Evolutionary conservation across 2,329 filamentous ascomycete species (phyloP).

Genomic region (Pestalotiopsis sp.): DNA sequence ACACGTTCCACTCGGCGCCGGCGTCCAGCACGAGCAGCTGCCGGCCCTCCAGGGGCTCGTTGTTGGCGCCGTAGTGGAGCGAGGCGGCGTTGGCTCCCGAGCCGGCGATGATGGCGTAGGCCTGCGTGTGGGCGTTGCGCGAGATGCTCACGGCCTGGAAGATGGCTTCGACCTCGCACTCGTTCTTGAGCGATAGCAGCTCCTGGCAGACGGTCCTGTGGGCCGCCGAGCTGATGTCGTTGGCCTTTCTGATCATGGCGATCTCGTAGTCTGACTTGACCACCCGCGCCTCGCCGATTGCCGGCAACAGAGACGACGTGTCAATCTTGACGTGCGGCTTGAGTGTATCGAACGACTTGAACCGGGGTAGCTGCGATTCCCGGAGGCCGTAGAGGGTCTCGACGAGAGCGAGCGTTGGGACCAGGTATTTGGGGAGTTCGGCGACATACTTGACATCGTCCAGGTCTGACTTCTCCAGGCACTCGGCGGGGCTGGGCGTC

Average conservation of each 20-base stretch:
- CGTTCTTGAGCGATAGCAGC: constrained; percentile 67
- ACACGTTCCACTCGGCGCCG: constrained; percentile 81
- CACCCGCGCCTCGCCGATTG: constrained; percentile 80
- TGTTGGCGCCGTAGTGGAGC: constrained; percentile 84
- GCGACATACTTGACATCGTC: constrained; percentile 68
- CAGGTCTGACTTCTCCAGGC: constrained; percentile 65
- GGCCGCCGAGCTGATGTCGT: constrained; percentile 75
- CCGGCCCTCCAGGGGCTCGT: constrained; percentile 68
- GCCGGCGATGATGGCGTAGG: constrained; percentile 89
- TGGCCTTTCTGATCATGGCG: constrained; percentile 78
- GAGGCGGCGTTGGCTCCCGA: constrained; percentile 81
- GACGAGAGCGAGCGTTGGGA: constrained; percentile 43
- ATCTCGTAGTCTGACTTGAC: constrained; percentile 88
- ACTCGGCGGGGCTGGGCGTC: constrained; percentile 63
- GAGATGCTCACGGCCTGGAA: constrained; percentile 76
- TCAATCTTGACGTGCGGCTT: constrained; percentile 45
- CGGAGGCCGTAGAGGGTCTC: constrained; percentile 49
- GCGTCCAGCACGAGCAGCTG: constrained; percentile 85
- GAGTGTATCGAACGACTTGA: constrained; percentile 27
- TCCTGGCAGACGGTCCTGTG: constrained; percentile 73
- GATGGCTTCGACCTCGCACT: constrained; percentile 80
- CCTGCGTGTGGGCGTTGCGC: constrained; percentile 73
- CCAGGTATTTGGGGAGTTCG: constrained; percentile 52
- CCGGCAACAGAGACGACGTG: constrained; percentile 58
- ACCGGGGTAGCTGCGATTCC: constrained; percentile 43